Evolutionary conservation across 2,329 filamentous ascomycete genomes (phyloP), one percentile per base, ranked within the genome.

Genomic region (Diaporthe velutina): DNA sequence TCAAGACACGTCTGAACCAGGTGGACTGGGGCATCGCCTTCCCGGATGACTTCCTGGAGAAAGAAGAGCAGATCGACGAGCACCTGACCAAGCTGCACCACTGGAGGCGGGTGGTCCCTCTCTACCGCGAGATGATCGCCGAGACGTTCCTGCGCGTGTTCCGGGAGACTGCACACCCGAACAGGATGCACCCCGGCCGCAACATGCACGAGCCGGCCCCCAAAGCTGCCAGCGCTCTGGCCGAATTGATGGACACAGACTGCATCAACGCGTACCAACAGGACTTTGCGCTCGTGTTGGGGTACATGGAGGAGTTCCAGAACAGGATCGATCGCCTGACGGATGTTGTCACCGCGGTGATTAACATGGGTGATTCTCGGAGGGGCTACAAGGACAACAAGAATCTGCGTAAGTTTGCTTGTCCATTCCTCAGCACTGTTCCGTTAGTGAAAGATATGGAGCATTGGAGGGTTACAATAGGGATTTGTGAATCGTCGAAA

Each of bases 251-350:
- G 42, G 19, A 76, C 77, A 52, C 71, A 12, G 19, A 64, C 10
- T 40, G 74, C 25, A 70, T 76, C 58, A 74, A 76, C 22, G 74
- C 74, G 9, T 81, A 79, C 67, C 55, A 77, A 25, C 70, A 75
- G 38, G 81, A 83, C 61, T 81, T 81, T 55, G 35, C 48, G 8
- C 77, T 78, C 10, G 73, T 79, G 2, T 76, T 79, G 30, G 75
- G 76, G 15, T 77, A 79, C 61, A 77, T 83, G 71, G 79, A 80
- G n/a, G 81, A 82, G 67, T 81, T 79, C 73, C 82, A 83, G 72
- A 68, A 77, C 42, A 79, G 82, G 42, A 80, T 83, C 48, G 79
- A 83, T 66, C 79, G 80, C 2, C 77, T 83, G 28, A 82, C 82
- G 33, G 74, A 71, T 54, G 79, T 83, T 25, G 80, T 82, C 9